These are phyloP conservation scores for Trichoderma oligosporum DNA, from an alignment of 2,329 filamentous ascomycete species.

Conservation along the genomic window DNA sequence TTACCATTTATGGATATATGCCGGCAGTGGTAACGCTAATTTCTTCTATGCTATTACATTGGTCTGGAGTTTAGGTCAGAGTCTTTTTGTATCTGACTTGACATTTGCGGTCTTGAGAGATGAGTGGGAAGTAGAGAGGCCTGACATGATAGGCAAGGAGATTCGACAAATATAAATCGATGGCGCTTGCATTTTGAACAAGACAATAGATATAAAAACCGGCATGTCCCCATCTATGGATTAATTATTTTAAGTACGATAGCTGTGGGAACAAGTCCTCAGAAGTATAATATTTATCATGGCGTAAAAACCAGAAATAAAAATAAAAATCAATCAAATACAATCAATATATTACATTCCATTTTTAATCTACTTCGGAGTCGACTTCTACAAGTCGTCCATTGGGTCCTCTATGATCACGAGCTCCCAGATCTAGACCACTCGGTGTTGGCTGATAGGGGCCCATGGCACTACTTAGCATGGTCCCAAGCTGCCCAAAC, in stretches of 20 bases:
- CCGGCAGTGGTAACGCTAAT: conserved; percentile 95
- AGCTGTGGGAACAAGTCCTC: background rate
- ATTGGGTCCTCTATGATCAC: background rate
- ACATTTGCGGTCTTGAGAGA: conserved; percentile 86
- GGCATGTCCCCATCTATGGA: background rate
- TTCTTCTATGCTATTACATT: conserved; percentile 99
- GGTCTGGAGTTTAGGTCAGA: conserved; percentile 93
- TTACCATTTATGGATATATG: conserved; percentile 97
- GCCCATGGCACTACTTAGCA: conserved; percentile 39
- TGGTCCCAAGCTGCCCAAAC: conserved; percentile 47
- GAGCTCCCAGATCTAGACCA: conserved; percentile 6
- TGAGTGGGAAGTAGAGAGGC: conserved; percentile 88
- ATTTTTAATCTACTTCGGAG: conserved; percentile 34
- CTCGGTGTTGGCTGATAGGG: conserved; percentile 23
- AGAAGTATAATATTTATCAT: background rate
- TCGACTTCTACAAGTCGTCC: conserved; percentile 35
- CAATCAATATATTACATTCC: conserved; percentile 22
- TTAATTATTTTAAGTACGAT: background rate
- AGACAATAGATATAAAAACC: background rate
- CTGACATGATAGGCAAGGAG: conserved; percentile 85
- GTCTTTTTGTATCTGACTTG: conserved; percentile 80
- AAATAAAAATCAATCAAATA: conserved; percentile 24
- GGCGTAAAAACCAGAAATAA: too few species aligned
- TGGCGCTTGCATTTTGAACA: background rate
- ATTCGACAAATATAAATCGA: conserved; percentile 69